A percentile compares a stretch with the other conserved stretches of the same genome.
Evolutionary conservation across 495 filamentous ascomycete species (phyloP).

Genomic region (Aspergillus mulundensis): DNA sequence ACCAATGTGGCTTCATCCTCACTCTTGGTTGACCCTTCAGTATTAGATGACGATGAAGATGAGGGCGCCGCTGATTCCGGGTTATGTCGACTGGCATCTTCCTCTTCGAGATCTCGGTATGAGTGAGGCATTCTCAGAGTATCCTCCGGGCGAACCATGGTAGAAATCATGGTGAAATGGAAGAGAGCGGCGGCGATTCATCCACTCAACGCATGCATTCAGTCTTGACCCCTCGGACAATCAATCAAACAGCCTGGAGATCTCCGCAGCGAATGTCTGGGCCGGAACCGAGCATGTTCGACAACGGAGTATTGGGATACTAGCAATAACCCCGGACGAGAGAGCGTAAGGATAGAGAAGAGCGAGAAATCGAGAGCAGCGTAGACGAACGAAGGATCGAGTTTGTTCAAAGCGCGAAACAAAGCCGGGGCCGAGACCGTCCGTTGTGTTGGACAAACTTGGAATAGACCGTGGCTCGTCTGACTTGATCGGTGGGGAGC

Average conservation of each 20-base stretch:
- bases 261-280: constrained; percentile 12
- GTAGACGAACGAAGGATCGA: not conserved
- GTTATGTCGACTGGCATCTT: constrained; percentile 23
- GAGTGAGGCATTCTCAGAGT: constrained; percentile 33
- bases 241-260: constrained; percentile 17
- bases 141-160: constrained; percentile 40
- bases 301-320: constrained; percentile 8
- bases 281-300: constrained; percentile 23
- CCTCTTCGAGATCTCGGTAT: constrained; percentile 33
- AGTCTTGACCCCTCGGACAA: constrained; percentile 2
- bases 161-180: constrained; percentile 29
- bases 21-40: constrained; percentile 25
- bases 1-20: constrained; percentile 33
- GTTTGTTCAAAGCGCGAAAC: constrained; percentile 14
- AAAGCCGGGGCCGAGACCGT: constrained; percentile 9
- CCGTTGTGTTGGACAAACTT: constrained; percentile 18
- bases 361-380: not conserved
- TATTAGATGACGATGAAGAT: constrained; percentile 24
- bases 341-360: not conserved
- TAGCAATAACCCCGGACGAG: not conserved
- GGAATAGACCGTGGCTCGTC: constrained; percentile 12
- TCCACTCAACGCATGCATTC: constrained; percentile 1
- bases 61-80: constrained; percentile 24
- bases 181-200: constrained; percentile 1
- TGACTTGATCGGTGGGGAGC: constrained; percentile 6